Base-by-base conservation (phyloP, 345 rosid species). In the Corymbia maculata region DNA sequence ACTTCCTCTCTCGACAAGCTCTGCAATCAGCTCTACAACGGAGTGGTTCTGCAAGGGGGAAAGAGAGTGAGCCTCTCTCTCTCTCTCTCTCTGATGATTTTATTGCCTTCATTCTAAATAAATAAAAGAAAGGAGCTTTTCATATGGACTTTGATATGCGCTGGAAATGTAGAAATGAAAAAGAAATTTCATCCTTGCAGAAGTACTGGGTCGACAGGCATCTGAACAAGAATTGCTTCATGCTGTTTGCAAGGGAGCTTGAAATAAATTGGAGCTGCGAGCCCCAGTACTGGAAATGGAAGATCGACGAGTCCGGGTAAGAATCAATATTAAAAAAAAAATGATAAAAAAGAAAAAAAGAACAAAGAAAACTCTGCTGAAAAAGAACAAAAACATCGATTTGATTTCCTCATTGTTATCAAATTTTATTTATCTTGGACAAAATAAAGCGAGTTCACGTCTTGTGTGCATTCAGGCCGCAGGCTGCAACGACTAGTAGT, bases 161-260 rank as follows among this genome's bases (percentile, higher is more conserved):
- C 11, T 52, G 8, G 12, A 21, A 36, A 44, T 51, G 16, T 24
- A 85, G 12, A 49, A 61, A 53, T 49, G 55, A 45, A 51, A 28
- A 26, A 17, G 45, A 47, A 19, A n/a, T 32, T 47, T 86, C 19
- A 36, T 61, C 8, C 19, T 61, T 79, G 85, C 86, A 87, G 85
- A 75, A 52, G 16, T 87, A 87, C 36, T 87, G 85, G 88, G 88
- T 87, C 51, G 85, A 75, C 4, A 45, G 36, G 36, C 28, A 28
- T 12, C 66, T 51, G 30, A 87, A 87, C 52, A 87, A 87, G 61
- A 87, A 87, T 79, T 87, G 85, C 55, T 87, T 87, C 88, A 87
- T 87, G 85, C 9, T 87, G 51, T 51, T 87, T 36, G 88, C 88
- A 10, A 57, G 88, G 51, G 88, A 47, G 53, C 88, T 86, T 36